These are phyloP conservation scores for Aspergillus biplanus DNA, from an alignment of 495 filamentous ascomycete genomes.

Conservation along the genomic window DNA sequence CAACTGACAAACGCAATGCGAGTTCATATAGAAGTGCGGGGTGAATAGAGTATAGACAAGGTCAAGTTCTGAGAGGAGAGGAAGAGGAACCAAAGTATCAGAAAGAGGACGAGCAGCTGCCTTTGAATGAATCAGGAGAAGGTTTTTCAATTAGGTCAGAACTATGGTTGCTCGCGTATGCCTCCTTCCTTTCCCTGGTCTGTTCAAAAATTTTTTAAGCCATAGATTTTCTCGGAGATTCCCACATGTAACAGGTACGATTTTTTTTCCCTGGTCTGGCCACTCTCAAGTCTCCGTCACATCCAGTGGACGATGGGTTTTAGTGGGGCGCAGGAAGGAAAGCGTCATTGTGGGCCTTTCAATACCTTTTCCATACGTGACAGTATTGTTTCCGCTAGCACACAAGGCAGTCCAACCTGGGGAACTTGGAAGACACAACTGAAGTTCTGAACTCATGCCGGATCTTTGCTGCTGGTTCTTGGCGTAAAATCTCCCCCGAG, in stretches of 20 bases:
- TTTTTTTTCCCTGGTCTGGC: conserved; percentile 32
- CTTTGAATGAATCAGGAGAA: conserved; percentile 31
- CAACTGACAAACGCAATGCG: background rate
- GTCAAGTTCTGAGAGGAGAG: conserved; percentile 1
- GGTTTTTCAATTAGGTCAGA: conserved; percentile 18
- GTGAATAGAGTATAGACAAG: background rate
- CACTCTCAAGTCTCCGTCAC: conserved; percentile 27
- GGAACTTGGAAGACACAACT: conserved; percentile 10
- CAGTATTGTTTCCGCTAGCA: conserved; percentile 13
- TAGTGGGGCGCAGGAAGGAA: conserved; percentile 20
- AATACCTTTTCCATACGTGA: conserved; percentile 28
- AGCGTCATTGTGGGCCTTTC: conserved; percentile 29
- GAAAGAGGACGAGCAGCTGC: conserved; percentile 26
- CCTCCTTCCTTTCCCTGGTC: conserved; percentile 10
- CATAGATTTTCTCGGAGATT: conserved; percentile 26
- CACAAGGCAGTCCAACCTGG: background rate
- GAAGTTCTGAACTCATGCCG: too few relatives aligned
- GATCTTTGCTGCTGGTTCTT: background rate
- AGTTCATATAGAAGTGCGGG: background rate
- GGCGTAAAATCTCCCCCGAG: conserved; percentile 15
- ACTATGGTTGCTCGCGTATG: conserved; percentile 3
- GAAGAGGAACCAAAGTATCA: conserved; percentile 8
- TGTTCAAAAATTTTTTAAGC: conserved; percentile 21
- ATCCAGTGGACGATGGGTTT: conserved; percentile 20
- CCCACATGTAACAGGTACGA: conserved; percentile 33